Conservation (phyloP, 495 filamentous ascomycete genomes). For the Daldinia caldariorum region DNA sequence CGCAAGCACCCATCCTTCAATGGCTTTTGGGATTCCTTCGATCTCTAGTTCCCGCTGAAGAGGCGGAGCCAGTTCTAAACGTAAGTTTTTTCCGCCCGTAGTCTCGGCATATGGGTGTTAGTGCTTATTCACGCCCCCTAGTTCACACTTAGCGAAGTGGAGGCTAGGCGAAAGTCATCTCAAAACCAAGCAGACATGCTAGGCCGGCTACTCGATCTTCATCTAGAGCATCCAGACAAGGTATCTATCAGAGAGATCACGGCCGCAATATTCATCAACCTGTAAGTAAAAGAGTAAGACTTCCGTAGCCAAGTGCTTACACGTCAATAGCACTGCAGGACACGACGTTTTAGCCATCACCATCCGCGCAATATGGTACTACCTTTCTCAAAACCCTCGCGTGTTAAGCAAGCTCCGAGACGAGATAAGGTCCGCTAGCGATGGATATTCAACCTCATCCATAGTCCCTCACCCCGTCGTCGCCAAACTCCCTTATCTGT, state of each 20-base stretch:
- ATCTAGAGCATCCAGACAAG: neutral
- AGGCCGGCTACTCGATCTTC: neutral
- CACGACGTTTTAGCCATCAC: slow-evolving; percentile 66
- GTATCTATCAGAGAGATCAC: neutral
- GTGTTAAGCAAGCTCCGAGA: slow-evolving; percentile 52
- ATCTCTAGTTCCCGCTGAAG: slow-evolving; percentile 14
- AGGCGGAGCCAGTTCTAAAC: slow-evolving; percentile 9
- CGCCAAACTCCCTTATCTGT: neutral
- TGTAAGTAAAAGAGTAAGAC: neutral
- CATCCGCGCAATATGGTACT: slow-evolving; percentile 62
- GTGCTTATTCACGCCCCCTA: neutral
- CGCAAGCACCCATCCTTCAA: slow-evolving; percentile 20
- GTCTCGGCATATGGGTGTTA: neutral
- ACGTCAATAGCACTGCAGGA: slow-evolving; percentile 43
- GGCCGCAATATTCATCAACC: slow-evolving; percentile 4
- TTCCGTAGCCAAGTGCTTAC: slow-evolving; percentile 1
- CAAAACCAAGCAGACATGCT: neutral
- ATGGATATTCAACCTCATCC: neutral
- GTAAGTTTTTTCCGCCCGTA: slow-evolving; percentile 1
- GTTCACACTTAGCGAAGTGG: neutral
- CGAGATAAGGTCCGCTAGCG: neutral
- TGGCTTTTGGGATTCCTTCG: slow-evolving; percentile 12
- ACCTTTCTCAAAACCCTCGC: slow-evolving; percentile 55
- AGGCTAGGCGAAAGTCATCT: neutral
- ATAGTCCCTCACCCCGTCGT: neutral